These are phyloP conservation scores for Rhinocladiella similis DNA, from an alignment of 2,329 filamentous ascomycete genomes.

Conservation along the genomic window DNA sequence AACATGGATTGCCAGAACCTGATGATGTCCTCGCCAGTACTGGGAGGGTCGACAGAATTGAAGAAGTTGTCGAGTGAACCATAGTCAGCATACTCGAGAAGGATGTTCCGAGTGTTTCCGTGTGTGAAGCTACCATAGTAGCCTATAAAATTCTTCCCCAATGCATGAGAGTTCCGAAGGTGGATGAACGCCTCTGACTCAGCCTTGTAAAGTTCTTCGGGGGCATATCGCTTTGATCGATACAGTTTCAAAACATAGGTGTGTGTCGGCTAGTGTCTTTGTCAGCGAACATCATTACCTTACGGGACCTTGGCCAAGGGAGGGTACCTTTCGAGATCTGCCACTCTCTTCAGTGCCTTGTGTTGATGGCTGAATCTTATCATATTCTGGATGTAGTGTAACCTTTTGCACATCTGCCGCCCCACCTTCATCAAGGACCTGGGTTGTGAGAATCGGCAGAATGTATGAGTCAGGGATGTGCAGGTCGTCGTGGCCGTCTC, in stretches of 20 bases:
- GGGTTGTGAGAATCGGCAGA: constrained; percentile 31
- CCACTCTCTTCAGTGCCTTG: neutral
- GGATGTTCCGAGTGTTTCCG: constrained; percentile 32
- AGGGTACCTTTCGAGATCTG: neutral
- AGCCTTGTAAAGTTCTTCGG: constrained; percentile 26
- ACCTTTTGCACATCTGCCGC: constrained; percentile 28
- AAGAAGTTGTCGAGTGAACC: constrained; percentile 38
- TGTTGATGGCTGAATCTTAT: constrained; percentile 20
- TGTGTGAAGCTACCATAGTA: constrained; percentile 25
- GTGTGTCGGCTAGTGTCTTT: neutral
- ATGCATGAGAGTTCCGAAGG: constrained; percentile 4
- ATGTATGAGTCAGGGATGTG: constrained; percentile 28
- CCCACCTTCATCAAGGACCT: constrained; percentile 21
- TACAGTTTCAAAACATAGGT: constrained; percentile 33
- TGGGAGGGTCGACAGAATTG: constrained; percentile 27
- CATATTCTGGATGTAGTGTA: constrained; percentile 30
- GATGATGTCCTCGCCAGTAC: constrained; percentile 31
- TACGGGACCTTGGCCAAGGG: neutral
- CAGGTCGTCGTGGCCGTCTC: constrained; percentile 23
- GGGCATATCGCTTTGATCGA: constrained; percentile 13
- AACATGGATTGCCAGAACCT: constrained; percentile 37
- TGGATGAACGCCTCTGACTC: constrained; percentile 32
- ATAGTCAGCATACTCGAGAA: constrained; percentile 39
- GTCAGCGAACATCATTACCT: neutral
- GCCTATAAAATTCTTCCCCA: constrained; percentile 10